These are phyloP conservation scores for Oleoguttula mirabilis DNA, from an alignment of 495 filamentous ascomycete species.

Conservation along the genomic window DNA sequence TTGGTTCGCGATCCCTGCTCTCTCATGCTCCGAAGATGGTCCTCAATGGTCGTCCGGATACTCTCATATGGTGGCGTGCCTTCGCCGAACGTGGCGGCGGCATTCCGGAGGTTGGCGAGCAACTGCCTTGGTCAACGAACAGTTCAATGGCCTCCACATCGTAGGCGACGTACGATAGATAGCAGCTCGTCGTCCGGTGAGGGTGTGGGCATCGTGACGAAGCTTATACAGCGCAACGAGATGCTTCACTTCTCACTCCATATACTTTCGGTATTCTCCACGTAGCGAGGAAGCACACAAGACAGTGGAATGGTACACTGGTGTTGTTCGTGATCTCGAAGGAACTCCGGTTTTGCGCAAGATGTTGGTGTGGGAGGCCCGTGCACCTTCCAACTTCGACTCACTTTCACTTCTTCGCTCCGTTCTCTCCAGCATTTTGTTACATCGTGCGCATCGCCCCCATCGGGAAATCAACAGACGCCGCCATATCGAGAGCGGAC, in stretches of 20 bases:
- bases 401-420: background rate
- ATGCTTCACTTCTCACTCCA: too few relatives aligned
- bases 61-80: slow-evolving; percentile 16
- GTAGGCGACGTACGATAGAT: slow-evolving; percentile 2
- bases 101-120: slow-evolving; percentile 16
- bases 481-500: background rate
- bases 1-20: slow-evolving; percentile 1
- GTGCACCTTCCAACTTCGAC: background rate
- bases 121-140: slow-evolving; percentile 4
- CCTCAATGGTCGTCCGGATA: slow-evolving; percentile 13
- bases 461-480: background rate
- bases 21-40: slow-evolving; percentile 10
- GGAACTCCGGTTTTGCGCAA: background rate
- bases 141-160: background rate
- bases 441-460: background rate
- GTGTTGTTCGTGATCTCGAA: too few relatives aligned
- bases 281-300: too few relatives aligned
- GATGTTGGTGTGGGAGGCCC: background rate
- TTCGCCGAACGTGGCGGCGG: slow-evolving; percentile 12
- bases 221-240: too few relatives aligned
- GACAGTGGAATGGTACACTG: too few relatives aligned
- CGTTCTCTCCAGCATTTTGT: background rate
- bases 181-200: slow-evolving; percentile 17
- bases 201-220: too few relatives aligned
- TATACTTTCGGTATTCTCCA: too few relatives aligned